Percentiles rank a stretch among this genome's conserved stretches.
Conservation (phyloP, 208 protist species). For the Porcisia hertigi region DNA sequence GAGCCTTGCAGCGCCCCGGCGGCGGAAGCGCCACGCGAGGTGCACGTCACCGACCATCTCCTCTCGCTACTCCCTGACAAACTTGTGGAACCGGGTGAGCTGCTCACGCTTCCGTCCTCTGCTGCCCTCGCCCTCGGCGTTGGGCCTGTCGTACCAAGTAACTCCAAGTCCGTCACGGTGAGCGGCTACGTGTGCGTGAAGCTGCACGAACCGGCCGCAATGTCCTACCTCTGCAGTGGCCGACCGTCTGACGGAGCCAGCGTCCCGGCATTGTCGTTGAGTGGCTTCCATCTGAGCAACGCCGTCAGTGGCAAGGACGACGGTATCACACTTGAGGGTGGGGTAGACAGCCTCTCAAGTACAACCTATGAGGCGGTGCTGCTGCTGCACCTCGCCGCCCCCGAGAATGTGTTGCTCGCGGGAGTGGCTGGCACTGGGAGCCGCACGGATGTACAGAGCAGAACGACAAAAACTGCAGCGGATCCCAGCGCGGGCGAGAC, state of each 20-base stretch:
- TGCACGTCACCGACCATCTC: slow-evolving; percentile 28
- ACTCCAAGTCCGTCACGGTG: not conserved
- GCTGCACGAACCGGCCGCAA: slow-evolving; percentile 12
- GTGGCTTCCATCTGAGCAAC: slow-evolving; percentile 10
- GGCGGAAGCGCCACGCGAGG: not conserved
- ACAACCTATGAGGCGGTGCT: slow-evolving; percentile 22
- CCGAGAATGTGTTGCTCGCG: slow-evolving; percentile 33
- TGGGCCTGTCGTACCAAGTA: too few relatives aligned
- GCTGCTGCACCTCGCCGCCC: slow-evolving; percentile 34
- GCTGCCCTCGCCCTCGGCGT: not conserved
- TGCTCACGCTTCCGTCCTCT: not conserved
- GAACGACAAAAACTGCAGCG: not conserved
- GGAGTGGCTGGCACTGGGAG: not conserved
- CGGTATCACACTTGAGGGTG: slow-evolving; percentile 8
- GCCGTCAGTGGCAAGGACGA: not conserved
- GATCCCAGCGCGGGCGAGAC: not conserved
- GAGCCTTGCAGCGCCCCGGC: not conserved
- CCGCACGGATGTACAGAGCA: not conserved
- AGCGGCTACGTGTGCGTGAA: slow-evolving; percentile 35
- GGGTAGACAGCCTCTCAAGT: slow-evolving; percentile 18
- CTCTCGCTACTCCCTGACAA: slow-evolving; percentile 23
- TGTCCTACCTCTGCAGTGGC: slow-evolving; percentile 27
- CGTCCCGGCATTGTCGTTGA: slow-evolving; percentile 20
- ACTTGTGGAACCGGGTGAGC: slow-evolving; percentile 19
- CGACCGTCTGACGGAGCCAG: not conserved